Evolutionary conservation across 2,329 filamentous ascomycete genomes (phyloP), one percentile per base, ranked within the genome.

Genomic region (Botryosphaeria dothidea): DNA sequence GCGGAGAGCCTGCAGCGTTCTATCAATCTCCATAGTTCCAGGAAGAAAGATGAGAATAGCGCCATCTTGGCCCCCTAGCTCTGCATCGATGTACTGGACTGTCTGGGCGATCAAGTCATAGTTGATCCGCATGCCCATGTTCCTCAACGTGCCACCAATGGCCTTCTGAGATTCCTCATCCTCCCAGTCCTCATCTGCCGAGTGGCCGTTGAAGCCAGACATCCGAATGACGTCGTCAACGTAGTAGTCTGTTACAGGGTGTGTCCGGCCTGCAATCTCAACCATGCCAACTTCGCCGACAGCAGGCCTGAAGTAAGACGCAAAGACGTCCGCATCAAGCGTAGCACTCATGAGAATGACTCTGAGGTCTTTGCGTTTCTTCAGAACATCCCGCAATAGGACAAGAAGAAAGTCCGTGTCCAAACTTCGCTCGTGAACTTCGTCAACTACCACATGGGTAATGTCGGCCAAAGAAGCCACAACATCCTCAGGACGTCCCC

Each of bases 281-380:
- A 98, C 90, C 66, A 88, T 82, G 7, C 92, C 92, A 31, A 98
- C 93, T 4, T 83, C 84, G 13, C 85, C 86, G 60, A 88, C 86
- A 1, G 85, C 85, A 15, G 63, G 54, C 5, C 85, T 86, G 79
- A 98, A 98, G 77, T 98, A 98, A 64, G 87, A 81, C 69, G 88
- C 88, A 76, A 98, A 98, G 0, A 93, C 88, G 0, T 88, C 86
- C 1, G 94, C 93, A 77, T 99, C 93, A 3, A 98, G 86, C 0
- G 94, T 99, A 1, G 94, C 94, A 77, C 92, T 97, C 95, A 99
- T 99, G 38, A 99, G 83, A 13, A 99, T 88, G 45, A 98, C 85
- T 76, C 94, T 97, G 41, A 98, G 84, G 68, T 96, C 91, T 71
- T 88, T 89, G 56, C 91, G 86, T 69, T 84, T 83, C 65, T 85